Conservation (phyloP, 495 filamentous ascomycete genomes). For the Poronia punctata region DNA sequence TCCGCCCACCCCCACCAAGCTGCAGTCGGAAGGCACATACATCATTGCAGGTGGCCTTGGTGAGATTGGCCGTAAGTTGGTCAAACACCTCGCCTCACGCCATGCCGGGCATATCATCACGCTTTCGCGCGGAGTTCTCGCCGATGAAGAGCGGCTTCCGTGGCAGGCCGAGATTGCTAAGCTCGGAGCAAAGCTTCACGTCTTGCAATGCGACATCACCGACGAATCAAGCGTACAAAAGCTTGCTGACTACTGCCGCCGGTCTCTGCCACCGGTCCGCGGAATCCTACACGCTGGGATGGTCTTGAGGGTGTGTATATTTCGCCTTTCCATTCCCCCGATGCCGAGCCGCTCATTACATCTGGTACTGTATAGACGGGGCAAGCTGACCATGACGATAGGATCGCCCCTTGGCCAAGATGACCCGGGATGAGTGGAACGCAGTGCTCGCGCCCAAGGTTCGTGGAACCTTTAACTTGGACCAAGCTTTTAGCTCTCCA, state of each 20-base stretch:
- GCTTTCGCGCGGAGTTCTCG: conserved; percentile 28
- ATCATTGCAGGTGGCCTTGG: conserved; percentile 37
- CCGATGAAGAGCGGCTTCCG: not conserved
- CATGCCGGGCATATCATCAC: conserved; percentile 44
- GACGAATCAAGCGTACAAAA: not conserved
- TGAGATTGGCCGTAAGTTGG: conserved; percentile 39
- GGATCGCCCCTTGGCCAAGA: conserved; percentile 35
- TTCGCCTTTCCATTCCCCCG: too few species aligned
- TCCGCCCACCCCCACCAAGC: conserved; percentile 11
- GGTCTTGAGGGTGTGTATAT: conserved; percentile 34
- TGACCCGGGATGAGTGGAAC: conserved; percentile 27
- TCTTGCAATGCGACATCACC: not conserved
- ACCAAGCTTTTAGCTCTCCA: conserved; percentile 27
- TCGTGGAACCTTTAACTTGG: conserved; percentile 35
- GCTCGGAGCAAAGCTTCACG: not conserved
- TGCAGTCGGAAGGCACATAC: conserved; percentile 25
- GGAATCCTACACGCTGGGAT: conserved; percentile 33
- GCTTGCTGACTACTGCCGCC: not conserved
- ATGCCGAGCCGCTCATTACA: too few species aligned
- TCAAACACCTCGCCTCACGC: conserved; percentile 36
- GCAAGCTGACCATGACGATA: conserved; percentile 2
- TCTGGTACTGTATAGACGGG: too few species aligned
- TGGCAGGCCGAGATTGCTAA: not conserved
- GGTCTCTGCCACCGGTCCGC: conserved; percentile 32
- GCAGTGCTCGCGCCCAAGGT: conserved; percentile 35